Conservation (phyloP, 441 rosid genomes). For the Daphne laureola region DNA sequence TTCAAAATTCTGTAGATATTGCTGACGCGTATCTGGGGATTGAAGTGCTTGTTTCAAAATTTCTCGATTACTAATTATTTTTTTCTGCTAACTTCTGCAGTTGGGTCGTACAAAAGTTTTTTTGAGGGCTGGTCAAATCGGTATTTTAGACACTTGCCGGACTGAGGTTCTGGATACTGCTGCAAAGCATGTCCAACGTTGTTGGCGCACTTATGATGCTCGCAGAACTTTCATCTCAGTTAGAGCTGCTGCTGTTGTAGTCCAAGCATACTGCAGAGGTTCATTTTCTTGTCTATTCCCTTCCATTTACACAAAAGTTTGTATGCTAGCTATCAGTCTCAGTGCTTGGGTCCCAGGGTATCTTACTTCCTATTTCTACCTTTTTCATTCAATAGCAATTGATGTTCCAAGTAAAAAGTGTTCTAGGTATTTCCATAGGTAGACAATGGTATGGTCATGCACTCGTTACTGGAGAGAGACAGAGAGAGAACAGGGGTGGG, state of each 20-base stretch:
- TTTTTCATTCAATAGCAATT: no score
- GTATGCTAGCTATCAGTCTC: no score
- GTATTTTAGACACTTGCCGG: slow-evolving; percentile 70
- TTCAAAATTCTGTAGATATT: no score
- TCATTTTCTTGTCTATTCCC: slow-evolving; percentile 13
- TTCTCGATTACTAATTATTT: slow-evolving; percentile 13
- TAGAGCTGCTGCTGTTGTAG: slow-evolving; percentile 51
- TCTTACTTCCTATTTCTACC: no score
- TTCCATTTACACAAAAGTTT: neutral
- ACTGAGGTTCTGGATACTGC: slow-evolving; percentile 86
- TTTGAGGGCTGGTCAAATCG: slow-evolving; percentile 98
- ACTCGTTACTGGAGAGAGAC: no score
- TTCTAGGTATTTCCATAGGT: no score
- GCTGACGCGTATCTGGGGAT: no score
- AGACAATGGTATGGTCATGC: no score
- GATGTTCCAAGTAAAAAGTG: no score
- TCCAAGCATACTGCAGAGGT: slow-evolving; percentile 96
- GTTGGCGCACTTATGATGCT: slow-evolving; percentile 51
- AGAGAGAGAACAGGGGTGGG: no score
- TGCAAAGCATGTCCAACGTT: slow-evolving; percentile 70
- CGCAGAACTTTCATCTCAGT: slow-evolving; percentile 43
- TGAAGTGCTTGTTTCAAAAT: slow-evolving; percentile 1
- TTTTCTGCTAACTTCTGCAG: slow-evolving; percentile 31
- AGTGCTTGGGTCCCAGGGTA: no score
- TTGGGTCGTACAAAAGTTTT: slow-evolving; percentile 90